Conservation (phyloP, 805 yeast genomes). For the Brettanomyces anomalus region DNA sequence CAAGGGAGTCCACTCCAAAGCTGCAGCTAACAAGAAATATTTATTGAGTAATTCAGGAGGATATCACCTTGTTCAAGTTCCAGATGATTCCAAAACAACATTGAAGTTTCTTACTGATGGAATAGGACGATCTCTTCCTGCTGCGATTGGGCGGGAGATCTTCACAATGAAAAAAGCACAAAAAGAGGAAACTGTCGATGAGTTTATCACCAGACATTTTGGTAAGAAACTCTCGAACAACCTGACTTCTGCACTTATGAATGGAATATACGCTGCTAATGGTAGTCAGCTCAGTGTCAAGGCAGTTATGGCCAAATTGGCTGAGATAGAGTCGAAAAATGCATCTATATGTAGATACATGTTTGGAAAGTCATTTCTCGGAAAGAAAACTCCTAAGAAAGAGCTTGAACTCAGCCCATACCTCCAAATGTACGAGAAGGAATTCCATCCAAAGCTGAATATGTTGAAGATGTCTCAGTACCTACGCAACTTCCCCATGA, state of each 20-base stretch:
- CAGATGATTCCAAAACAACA: not conserved
- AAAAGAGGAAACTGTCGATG: constrained; percentile 64
- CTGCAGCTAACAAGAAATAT: constrained; percentile 67
- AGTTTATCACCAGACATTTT: constrained; percentile 61
- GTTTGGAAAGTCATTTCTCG: constrained; percentile 11
- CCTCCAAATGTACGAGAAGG: constrained; percentile 30
- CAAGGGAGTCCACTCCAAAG: constrained; percentile 45
- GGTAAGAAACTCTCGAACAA: constrained; percentile 47
- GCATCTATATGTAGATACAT: constrained; percentile 49
- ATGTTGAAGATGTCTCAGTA: constrained; percentile 27
- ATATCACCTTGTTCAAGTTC: constrained; percentile 1
- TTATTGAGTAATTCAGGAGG: constrained; percentile 27
- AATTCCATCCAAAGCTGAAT: constrained; percentile 32
- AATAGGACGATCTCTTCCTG: constrained; percentile 33
- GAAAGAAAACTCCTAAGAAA: not conserved
- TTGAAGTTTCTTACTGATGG: constrained; percentile 27
- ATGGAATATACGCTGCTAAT: constrained; percentile 93
- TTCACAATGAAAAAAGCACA: constrained; percentile 26
- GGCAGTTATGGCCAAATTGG: constrained; percentile 47
- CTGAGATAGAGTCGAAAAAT: constrained; percentile 45
- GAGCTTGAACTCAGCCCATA: constrained; percentile 14
- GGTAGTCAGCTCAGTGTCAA: constrained; percentile 53
- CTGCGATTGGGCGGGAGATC: constrained; percentile 43
- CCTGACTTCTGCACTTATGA: constrained; percentile 70
- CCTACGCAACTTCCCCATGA: constrained; percentile 51